Percentiles rank a stretch among this genome's conserved stretches.
These are phyloP conservation scores for Cadophora malorum DNA, from an alignment of 2,329 filamentous ascomycete species.

Conservation along the genomic window DNA sequence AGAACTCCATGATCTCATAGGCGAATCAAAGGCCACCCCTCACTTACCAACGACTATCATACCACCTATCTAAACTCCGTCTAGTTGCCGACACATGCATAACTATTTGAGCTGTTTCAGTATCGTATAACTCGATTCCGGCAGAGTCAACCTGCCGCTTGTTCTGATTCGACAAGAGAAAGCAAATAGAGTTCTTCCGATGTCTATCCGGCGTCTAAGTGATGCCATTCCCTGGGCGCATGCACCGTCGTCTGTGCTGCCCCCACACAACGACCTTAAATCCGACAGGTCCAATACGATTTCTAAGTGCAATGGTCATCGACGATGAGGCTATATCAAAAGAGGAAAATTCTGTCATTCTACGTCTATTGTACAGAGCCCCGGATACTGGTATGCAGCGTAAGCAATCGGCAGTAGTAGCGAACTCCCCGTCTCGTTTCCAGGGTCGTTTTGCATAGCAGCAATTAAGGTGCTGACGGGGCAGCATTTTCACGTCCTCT, in stretches of 20 bases:
- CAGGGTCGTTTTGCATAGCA: neutral
- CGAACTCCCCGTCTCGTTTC: too few species aligned
- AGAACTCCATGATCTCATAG: slow-evolving; percentile 20
- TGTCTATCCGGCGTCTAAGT: neutral
- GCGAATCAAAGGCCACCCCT: slow-evolving; percentile 11
- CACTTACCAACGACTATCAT: neutral
- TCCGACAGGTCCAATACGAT: neutral
- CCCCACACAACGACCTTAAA: neutral
- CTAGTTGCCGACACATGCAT: slow-evolving; percentile 6
- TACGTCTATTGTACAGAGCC: neutral
- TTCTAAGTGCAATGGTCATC: neutral
- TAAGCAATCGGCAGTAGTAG: neutral
- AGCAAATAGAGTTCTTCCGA: slow-evolving; percentile 2
- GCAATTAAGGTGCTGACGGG: neutral
- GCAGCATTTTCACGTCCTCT: neutral
- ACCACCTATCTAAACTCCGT: slow-evolving; percentile 4
- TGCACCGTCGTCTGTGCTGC: slow-evolving; percentile 1
- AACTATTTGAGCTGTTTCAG: neutral
- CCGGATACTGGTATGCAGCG: neutral
- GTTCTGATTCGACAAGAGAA: neutral
- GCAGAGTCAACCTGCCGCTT: neutral
- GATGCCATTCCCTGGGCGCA: neutral
- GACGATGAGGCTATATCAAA: neutral
- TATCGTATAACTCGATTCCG: neutral
- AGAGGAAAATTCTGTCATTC: neutral